phyloP scores from a whole-genome alignment of 2,329 filamentous ascomycete genomes.

The Colletotrichum falcatum region DNA sequence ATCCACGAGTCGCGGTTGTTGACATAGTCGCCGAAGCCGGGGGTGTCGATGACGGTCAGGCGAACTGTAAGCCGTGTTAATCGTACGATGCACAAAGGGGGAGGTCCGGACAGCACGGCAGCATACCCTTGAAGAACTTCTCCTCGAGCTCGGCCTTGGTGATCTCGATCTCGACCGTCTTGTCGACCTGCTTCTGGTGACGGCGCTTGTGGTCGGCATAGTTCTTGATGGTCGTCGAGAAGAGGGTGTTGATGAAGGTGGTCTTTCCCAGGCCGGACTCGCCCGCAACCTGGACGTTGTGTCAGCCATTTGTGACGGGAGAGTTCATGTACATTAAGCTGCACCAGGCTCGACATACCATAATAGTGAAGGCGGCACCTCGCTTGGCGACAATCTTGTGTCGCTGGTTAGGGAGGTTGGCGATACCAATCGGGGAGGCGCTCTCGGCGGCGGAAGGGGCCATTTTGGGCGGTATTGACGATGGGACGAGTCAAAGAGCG shows the following conservation, averaged over 20 bases:
- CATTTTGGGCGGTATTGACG: constrained; percentile 59
- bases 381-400: constrained; percentile 83
- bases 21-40: constrained; percentile 99
- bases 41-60: constrained; percentile 98
- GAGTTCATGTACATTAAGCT: neutral
- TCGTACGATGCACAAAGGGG: constrained; percentile 19
- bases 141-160: constrained; percentile 99
- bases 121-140: constrained; percentile 99
- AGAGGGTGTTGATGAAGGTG: constrained; percentile 99
- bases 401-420: constrained; percentile 79
- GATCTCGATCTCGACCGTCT: constrained; percentile 99
- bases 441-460: constrained; percentile 68
- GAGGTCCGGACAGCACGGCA: neutral
- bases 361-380: constrained; percentile 98
- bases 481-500: constrained; percentile 40
- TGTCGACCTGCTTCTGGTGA: constrained; percentile 99
- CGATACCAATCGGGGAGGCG: constrained; percentile 78
- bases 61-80: constrained; percentile 74
- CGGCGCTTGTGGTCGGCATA: constrained; percentile 99
- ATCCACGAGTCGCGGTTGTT: constrained; percentile 99
- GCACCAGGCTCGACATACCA: constrained; percentile 71
- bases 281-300: constrained; percentile 81
- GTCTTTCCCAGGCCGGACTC: constrained; percentile 99
- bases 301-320: neutral
- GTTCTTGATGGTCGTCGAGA: constrained; percentile 99